Evolutionary conservation across 106 monocot genomes (phyloP).

Genomic region (Dendrobium officinale): DNA sequence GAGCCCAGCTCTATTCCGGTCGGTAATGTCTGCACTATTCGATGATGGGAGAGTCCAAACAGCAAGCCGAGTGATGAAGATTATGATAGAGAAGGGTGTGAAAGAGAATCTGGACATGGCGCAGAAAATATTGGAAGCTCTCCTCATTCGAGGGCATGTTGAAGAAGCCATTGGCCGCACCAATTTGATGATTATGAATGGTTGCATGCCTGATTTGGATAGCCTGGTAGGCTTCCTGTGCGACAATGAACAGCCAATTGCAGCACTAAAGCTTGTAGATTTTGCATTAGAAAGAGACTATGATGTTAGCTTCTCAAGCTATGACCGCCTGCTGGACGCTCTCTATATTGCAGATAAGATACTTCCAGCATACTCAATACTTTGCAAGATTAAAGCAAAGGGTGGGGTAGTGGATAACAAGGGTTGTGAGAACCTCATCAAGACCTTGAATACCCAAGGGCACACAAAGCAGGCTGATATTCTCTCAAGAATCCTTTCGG

Average conservation of each 20-base stretch:
- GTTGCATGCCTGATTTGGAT: slow-evolving; percentile 47
- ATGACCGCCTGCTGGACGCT: slow-evolving; percentile 61
- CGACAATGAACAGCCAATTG: slow-evolving; percentile 42
- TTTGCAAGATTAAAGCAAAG: slow-evolving; percentile 80
- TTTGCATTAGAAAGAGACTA: slow-evolving; percentile 73
- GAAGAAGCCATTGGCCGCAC: slow-evolving; percentile 89
- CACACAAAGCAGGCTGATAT: slow-evolving; percentile 86
- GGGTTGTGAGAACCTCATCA: slow-evolving; percentile 58
- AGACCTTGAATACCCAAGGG: slow-evolving; percentile 63
- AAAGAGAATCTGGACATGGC: slow-evolving; percentile 76
- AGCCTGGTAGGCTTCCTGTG: slow-evolving; percentile 48
- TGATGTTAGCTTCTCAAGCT: slow-evolving; percentile 62
- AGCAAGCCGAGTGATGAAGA: slow-evolving; percentile 91
- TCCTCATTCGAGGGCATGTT: slow-evolving; percentile 85
- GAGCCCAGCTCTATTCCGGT: slow-evolving; percentile 54
- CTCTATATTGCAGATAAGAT: slow-evolving; percentile 51
- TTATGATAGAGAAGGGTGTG: slow-evolving; percentile 91
- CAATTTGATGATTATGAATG: slow-evolving; percentile 56
- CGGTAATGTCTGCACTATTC: slow-evolving; percentile 69
- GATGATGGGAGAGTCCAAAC: slow-evolving; percentile 78
- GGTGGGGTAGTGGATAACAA: slow-evolving; percentile 62
- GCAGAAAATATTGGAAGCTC: slow-evolving; percentile 69
- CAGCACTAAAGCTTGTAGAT: slow-evolving; percentile 68
- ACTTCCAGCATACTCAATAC: slow-evolving; percentile 70
- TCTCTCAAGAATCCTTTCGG: slow-evolving; percentile 62